Conservation (phyloP, 345 rosid genomes). For the Balakata baccata region DNA sequence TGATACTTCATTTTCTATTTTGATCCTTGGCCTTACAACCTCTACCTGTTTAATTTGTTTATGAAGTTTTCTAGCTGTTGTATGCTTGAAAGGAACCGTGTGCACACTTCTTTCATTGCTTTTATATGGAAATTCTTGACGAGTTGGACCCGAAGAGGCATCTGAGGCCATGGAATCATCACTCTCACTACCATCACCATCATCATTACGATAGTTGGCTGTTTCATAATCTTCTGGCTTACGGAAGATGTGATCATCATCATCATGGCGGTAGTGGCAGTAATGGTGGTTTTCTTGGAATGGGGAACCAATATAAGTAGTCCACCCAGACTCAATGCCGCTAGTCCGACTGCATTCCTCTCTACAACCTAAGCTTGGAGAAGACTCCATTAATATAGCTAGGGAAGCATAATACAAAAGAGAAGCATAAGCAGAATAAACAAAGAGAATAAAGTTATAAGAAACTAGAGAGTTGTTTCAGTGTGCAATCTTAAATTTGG, state of each 20-base stretch:
- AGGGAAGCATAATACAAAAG: neutral
- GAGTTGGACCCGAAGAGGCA: slow-evolving; percentile 67
- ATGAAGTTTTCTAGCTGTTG: slow-evolving; percentile 28
- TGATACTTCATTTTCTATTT: slow-evolving; percentile 33
- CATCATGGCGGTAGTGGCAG: slow-evolving; percentile 22
- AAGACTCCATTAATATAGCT: slow-evolving; percentile 45
- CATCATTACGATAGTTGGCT: slow-evolving; percentile 11
- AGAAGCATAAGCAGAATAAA: neutral
- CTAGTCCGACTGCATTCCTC: slow-evolving; percentile 35
- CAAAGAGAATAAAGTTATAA: slow-evolving; percentile 7
- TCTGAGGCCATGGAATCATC: slow-evolving; percentile 78
- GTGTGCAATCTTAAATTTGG: slow-evolving; percentile 3
- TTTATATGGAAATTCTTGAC: slow-evolving; percentile 28
- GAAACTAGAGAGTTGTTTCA: slow-evolving; percentile 6
- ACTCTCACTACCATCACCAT: slow-evolving; percentile 30
- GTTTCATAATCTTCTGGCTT: slow-evolving; percentile 13
- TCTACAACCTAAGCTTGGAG: slow-evolving; percentile 32
- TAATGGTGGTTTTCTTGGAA: slow-evolving; percentile 24
- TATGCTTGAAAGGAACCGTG: slow-evolving; percentile 27
- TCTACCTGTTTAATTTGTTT: slow-evolving; percentile 36
- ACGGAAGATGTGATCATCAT: slow-evolving; percentile 17
- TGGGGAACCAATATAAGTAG: slow-evolving; percentile 54
- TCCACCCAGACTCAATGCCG: slow-evolving; percentile 65
- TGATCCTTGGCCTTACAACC: slow-evolving; percentile 23
- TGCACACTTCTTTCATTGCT: slow-evolving; percentile 14